Percentiles rank a stretch among this genome's conserved stretches.
These are phyloP conservation scores for Lomentospora prolificans DNA, from an alignment of 2,329 filamentous ascomycete species.

Conservation along the genomic window DNA sequence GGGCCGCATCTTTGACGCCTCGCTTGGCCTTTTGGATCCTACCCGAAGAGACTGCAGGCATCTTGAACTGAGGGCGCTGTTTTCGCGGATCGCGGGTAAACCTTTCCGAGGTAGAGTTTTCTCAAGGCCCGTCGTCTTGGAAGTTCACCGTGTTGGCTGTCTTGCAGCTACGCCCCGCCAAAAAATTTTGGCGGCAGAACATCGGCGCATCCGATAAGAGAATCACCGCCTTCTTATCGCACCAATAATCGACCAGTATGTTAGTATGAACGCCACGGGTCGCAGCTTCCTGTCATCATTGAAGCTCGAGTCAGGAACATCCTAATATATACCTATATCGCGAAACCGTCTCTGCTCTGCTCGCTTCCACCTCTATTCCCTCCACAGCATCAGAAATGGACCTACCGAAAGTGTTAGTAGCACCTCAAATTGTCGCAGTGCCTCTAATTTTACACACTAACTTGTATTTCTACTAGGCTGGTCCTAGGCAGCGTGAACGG, in stretches of 20 bases:
- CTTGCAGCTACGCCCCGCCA: not conserved
- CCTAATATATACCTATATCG: no score
- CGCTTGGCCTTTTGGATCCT: constrained; percentile 61
- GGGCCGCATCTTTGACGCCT: constrained; percentile 55
- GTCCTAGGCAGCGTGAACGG: constrained; percentile 79
- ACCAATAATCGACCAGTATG: constrained; percentile 8
- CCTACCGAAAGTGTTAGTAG: constrained; percentile 35
- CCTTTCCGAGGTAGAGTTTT: not conserved
- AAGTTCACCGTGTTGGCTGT: not conserved
- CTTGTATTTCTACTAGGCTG: constrained; percentile 39
- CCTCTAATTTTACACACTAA: constrained; percentile 1
- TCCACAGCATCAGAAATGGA: constrained; percentile 25
- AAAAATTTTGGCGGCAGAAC: constrained; percentile 12
- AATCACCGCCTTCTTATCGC: constrained; percentile 7
- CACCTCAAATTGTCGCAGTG: not conserved
- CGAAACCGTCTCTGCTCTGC: no score
- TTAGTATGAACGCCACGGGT: no score
- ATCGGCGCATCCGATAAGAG: constrained; percentile 14
- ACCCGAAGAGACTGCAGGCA: constrained; percentile 54
- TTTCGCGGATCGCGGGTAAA: not conserved
- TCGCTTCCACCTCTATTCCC: not conserved
- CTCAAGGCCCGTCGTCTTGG: no score
- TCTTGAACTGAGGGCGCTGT: constrained; percentile 28
- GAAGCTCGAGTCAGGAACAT: no score
- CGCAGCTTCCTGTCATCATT: no score